phyloP scores from a whole-genome alignment of 805 yeast genomes.

The Candida nonsorbophila region DNA sequence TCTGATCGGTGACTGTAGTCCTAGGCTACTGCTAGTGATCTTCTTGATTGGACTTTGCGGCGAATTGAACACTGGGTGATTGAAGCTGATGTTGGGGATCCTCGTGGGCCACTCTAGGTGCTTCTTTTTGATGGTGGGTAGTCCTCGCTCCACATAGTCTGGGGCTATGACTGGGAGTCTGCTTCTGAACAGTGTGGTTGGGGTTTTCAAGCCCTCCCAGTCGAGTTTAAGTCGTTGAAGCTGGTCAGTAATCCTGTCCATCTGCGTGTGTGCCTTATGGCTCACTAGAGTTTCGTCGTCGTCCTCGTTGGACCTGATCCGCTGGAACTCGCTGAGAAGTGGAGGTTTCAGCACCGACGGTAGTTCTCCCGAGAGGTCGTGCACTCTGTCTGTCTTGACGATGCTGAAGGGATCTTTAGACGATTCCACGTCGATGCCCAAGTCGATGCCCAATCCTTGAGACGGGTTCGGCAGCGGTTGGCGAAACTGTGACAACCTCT shows the following conservation, averaged over 20 bases:
- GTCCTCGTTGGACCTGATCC: conserved; percentile 4
- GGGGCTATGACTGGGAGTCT: conserved; percentile 20
- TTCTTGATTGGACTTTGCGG: conserved; percentile 8
- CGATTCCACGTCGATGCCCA: conserved; percentile 21
- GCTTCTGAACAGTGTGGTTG: conserved; percentile 1
- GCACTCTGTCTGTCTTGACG: conserved; percentile 22
- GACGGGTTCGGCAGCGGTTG: neutral
- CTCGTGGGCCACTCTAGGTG: conserved; percentile 7
- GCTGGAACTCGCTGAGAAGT: neutral
- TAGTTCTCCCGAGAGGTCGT: conserved; percentile 10
- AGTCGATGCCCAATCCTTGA: conserved; percentile 26
- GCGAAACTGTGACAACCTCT: neutral
- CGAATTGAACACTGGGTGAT: conserved; percentile 27
- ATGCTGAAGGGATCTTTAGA: conserved; percentile 28
- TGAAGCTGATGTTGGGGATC: conserved; percentile 24
- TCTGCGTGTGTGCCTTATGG: conserved; percentile 7
- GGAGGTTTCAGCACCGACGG: neutral
- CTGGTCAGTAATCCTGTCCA: neutral
- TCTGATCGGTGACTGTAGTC: conserved; percentile 4
- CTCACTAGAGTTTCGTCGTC: conserved; percentile 12
- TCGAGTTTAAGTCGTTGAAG: neutral
- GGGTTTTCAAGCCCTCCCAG: neutral
- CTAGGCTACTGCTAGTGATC: too few species aligned
- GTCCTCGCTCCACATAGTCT: conserved; percentile 13
- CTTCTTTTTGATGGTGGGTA: conserved; percentile 20